Evolutionary conservation across 169 alveolate species (phyloP).

Genomic region (Cyclospora cayetanensis): DNA sequence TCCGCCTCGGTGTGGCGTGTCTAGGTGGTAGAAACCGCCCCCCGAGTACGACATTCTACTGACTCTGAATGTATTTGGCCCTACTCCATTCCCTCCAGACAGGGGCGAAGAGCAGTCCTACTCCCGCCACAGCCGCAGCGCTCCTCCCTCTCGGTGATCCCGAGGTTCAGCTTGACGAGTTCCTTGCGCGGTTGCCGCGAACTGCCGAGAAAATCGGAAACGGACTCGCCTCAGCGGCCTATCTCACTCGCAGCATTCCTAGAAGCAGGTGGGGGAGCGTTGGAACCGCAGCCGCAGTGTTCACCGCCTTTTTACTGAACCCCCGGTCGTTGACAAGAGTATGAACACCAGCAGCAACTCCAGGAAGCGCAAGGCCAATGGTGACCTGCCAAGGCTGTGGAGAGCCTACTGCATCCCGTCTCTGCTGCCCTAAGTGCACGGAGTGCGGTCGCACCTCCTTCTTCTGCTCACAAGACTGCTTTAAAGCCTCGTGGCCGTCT

Average conservation of each 20-base stretch:
- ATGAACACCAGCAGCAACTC: slow-evolving; percentile 33
- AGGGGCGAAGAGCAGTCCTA: too few species aligned
- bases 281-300: too few species aligned
- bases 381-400: slow-evolving; percentile 66
- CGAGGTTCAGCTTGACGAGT: too few species aligned
- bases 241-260: too few species aligned
- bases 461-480: slow-evolving; percentile 59
- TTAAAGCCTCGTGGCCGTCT: slow-evolving; percentile 29
- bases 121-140: too few species aligned
- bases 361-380: not conserved
- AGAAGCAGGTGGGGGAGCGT: too few species aligned
- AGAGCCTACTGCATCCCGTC: slow-evolving; percentile 42
- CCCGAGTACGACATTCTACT: not conserved
- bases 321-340: not conserved
- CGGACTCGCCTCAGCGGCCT: too few species aligned
- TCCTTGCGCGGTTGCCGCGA: too few species aligned
- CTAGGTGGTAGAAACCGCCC: not conserved
- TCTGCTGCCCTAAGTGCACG: slow-evolving; percentile 61
- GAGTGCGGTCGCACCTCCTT: slow-evolving; percentile 58
- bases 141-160: too few species aligned
- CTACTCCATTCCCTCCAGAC: too few species aligned
- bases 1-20: not conserved
- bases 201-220: too few species aligned
- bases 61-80: not conserved
- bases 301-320: too few species aligned